Evolutionary conservation across 176 grass and related monocot genomes (phyloP).

Genomic region (Carex littledalei): DNA sequence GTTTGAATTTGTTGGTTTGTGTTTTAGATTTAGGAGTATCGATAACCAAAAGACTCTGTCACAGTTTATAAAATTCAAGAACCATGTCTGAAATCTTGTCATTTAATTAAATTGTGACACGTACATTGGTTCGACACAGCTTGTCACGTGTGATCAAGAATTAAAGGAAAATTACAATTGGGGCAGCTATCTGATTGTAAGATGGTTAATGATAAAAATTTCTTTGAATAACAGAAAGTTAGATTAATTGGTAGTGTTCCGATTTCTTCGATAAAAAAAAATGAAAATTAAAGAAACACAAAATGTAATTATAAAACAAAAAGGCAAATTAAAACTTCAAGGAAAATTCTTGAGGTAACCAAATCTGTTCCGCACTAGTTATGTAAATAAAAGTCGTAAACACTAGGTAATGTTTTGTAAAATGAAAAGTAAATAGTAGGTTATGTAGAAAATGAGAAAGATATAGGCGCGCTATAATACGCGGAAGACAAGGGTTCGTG

Average conservation of each 20-base stretch:
- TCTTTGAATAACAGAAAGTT: not conserved
- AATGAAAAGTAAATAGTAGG: not conserved
- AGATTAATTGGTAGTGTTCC: no score
- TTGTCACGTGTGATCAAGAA: no score
- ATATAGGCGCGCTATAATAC: not conserved
- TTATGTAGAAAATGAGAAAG: slow-evolving; percentile 9
- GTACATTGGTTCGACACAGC: no score
- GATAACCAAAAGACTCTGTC: no score
- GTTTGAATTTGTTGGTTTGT: no score
- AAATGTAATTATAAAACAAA: not conserved
- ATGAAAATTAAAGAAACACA: not conserved
- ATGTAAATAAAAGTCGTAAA: not conserved
- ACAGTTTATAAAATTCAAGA: no score
- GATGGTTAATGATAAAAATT: no score
- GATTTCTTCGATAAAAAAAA: not conserved
- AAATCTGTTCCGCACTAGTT: not conserved
- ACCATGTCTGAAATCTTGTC: no score
- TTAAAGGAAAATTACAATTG: no score
- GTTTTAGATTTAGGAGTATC: no score
- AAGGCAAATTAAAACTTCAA: not conserved
- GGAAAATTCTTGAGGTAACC: not conserved
- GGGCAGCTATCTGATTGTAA: no score
- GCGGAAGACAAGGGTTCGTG: slow-evolving; percentile 25
- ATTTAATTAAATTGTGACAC: no score
- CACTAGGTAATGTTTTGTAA: not conserved